Base-by-base conservation (phyloP, 768 basidiomycete genomes). In the Mycena vulgaris region DNA sequence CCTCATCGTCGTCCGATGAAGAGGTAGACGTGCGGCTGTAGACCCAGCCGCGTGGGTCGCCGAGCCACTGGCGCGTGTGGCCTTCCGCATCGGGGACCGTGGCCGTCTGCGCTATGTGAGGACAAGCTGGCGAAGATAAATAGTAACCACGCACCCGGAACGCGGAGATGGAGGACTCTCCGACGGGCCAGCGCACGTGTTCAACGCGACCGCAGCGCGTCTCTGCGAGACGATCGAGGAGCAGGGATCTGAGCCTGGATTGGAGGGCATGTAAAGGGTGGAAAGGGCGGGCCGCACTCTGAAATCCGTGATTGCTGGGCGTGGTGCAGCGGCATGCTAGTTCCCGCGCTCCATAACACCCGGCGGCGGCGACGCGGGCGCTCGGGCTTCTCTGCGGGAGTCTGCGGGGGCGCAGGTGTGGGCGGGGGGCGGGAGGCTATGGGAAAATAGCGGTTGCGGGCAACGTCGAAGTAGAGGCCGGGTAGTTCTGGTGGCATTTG, bases 361-460 rank as follows among this genome's bases (percentile, higher is more conserved):
- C 11, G 5, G 11, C 42, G n/a, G n/a, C n/a, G n/a, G n/a, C n/a
- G n/a, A n/a, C n/a, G 35, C 35, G 8, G 35, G 35, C 35, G 35
- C 19, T 42, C 19, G 5, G 42, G 42, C 19, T 42, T 42, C 42
- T 42, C 11, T 19, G 16, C 35, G 31, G 23, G 5, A 27, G 28
- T 37, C 1, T 30, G 16, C 23, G 52, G 17, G 1, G 28, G 4
- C 28, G 23, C 7, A 23, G 9, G 14, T 25, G 49, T 14, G 10
- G 25, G 11, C 21, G 37, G 60, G 5, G 59, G 60, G 19, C 63
- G 56, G 23, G 37, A 33, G 7, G 58, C 25, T 27, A 71, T 28
- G n/a, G 71, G 67, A n/a, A 72, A 72, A 40, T 72, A 72, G 49
- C 71, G 62, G 53, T 69, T 72, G 28, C 63, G 62, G 37, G 61